Evolutionary conservation across 164 flowering plant species (phyloP).

Genomic region (Berberis vulgaris): DNA sequence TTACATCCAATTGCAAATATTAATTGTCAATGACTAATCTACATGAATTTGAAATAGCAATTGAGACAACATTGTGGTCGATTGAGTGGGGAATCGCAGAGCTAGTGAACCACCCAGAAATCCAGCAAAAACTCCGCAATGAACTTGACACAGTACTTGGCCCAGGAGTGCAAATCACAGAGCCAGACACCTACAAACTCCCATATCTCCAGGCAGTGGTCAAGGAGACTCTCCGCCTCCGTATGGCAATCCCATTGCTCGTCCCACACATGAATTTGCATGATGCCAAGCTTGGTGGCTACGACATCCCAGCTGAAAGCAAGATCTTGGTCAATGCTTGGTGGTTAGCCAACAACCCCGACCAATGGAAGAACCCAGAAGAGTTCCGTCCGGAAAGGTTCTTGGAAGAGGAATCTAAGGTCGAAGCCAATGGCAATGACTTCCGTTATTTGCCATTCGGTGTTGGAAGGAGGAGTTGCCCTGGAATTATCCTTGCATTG

Average conservation of each 20-base stretch:
- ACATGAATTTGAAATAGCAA: constrained; percentile 36
- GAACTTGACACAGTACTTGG: constrained; percentile 67
- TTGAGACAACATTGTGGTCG: constrained; percentile 87
- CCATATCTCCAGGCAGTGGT: constrained; percentile 86
- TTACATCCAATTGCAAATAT: no score
- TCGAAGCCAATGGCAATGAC: constrained; percentile 85
- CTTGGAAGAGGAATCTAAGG: constrained; percentile 73
- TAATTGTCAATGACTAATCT: not conserved
- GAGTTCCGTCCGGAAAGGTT: constrained; percentile 87
- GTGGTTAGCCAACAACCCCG: constrained; percentile 85
- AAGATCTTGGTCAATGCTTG: constrained; percentile 88
- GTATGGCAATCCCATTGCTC: constrained; percentile 90
- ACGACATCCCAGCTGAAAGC: constrained; percentile 89
- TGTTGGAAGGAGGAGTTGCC: constrained; percentile 85
- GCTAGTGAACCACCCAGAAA: constrained; percentile 80
- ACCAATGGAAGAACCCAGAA: constrained; percentile 63
- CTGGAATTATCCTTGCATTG: constrained; percentile 81
- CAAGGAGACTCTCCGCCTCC: constrained; percentile 74
- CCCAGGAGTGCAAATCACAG: constrained; percentile 53
- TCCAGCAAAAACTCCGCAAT: constrained; percentile 55
- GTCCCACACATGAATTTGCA: constrained; percentile 95
- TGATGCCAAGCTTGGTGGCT: constrained; percentile 78
- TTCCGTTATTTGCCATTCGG: constrained; percentile 83
- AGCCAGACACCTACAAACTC: constrained; percentile 58
- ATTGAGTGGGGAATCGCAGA: constrained; percentile 92